Percentiles rank a stretch among this genome's conserved stretches.
Evolutionary conservation across 2,329 filamentous ascomycete genomes (phyloP).

Genomic region (Aspergillus latus): DNA sequence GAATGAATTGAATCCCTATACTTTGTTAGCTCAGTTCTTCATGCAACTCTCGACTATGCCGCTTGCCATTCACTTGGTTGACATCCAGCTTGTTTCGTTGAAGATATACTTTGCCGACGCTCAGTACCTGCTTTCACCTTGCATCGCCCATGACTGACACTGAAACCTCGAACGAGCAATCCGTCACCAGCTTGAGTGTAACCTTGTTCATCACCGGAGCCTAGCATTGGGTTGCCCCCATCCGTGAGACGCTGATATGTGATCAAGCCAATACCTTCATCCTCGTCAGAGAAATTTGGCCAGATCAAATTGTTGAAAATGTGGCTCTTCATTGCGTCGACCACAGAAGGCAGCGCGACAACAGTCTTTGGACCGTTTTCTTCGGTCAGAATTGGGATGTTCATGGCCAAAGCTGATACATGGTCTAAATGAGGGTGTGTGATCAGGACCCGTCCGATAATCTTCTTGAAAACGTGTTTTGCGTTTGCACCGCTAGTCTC

Average conservation of each 20-base stretch:
- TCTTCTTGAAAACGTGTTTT: slow-evolving; percentile 70
- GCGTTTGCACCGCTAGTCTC: slow-evolving; percentile 73
- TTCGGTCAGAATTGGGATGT: slow-evolving; percentile 82
- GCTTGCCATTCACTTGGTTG: slow-evolving; percentile 22
- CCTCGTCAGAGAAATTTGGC: slow-evolving; percentile 96
- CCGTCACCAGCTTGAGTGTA: slow-evolving; percentile 89
- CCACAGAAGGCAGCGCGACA: slow-evolving; percentile 82
- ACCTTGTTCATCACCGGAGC: slow-evolving; percentile 74
- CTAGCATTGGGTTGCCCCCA: slow-evolving; percentile 80
- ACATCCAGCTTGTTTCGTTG: not conserved
- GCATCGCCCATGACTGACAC: slow-evolving; percentile 86
- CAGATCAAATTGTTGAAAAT: slow-evolving; percentile 98
- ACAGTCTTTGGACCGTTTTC: slow-evolving; percentile 76
- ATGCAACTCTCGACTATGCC: not conserved
- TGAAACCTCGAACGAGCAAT: slow-evolving; percentile 79
- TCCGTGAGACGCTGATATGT: slow-evolving; percentile 87
- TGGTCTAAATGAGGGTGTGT: slow-evolving; percentile 98
- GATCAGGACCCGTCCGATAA: slow-evolving; percentile 86
- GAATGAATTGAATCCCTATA: slow-evolving; percentile 15
- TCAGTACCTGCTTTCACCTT: slow-evolving; percentile 56
- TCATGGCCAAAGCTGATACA: slow-evolving; percentile 85
- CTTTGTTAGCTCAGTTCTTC: not conserved
- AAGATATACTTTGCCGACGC: slow-evolving; percentile 36
- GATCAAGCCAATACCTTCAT: slow-evolving; percentile 87
- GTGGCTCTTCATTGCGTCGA: slow-evolving; percentile 86